Conservation (phyloP, 2,329 filamentous ascomycete genomes). For the Ophiocordyceps polyrhachis-furcata region DNA sequence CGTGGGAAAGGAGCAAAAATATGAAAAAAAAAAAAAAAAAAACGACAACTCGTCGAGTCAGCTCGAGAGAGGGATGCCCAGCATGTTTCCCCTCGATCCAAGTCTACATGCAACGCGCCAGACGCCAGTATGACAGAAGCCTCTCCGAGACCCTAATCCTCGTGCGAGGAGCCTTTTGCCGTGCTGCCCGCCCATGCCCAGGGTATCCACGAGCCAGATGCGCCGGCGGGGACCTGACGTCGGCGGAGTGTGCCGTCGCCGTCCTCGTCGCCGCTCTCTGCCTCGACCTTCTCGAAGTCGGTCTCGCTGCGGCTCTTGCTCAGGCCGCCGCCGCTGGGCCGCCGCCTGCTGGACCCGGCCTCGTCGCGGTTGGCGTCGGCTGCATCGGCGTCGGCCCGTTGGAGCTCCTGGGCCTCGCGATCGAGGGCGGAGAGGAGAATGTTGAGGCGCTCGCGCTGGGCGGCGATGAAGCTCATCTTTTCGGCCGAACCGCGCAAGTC, state of each 20-base stretch:
- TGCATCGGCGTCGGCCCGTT: slow-evolving; percentile 15
- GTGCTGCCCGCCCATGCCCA: slow-evolving; percentile 24
- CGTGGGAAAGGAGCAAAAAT: no score
- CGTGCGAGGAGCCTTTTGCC: slow-evolving; percentile 20
- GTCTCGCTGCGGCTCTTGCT: slow-evolving; percentile 71
- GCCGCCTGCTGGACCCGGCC: slow-evolving; percentile 19
- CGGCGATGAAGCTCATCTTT: slow-evolving; percentile 57
- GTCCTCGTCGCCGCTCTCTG: slow-evolving; percentile 46
- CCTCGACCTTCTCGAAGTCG: slow-evolving; percentile 79
- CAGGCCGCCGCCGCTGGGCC: slow-evolving; percentile 36
- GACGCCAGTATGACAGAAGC: slow-evolving; percentile 11
- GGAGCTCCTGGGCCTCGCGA: slow-evolving; percentile 50
- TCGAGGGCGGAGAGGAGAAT: slow-evolving; percentile 63
- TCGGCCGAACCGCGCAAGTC: slow-evolving; percentile 42
- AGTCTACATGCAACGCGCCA: slow-evolving; percentile 8
- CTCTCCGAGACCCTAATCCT: slow-evolving; percentile 13
- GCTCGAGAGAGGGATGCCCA: not conserved
- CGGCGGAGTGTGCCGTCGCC: slow-evolving; percentile 17
- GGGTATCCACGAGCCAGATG: slow-evolving; percentile 23
- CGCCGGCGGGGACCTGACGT: slow-evolving; percentile 9
- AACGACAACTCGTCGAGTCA: no score
- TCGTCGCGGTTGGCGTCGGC: slow-evolving; percentile 7
- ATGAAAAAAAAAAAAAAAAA: no score
- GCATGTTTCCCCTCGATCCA: not conserved
- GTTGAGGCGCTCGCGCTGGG: slow-evolving; percentile 61